Evolutionary conservation across 1,284 basidiomycete genomes (phyloP), one percentile per base, ranked within the genome.

Genomic region (Rhizoctonia solani): DNA sequence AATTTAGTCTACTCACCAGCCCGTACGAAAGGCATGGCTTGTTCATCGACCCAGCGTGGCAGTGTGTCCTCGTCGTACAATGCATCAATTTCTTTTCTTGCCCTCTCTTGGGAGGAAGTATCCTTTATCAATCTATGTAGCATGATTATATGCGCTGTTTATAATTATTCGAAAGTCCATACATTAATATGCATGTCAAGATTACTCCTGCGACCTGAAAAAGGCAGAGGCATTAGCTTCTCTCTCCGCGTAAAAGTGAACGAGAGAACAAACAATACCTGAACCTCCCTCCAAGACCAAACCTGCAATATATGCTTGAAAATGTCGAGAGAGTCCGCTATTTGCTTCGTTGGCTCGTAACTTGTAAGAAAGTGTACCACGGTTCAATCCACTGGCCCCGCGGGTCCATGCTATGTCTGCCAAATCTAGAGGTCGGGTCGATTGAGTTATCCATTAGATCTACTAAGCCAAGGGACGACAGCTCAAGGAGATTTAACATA

Each of bases 401-500:
- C 58, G 58, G 1, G 39, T 30, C 58, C 58, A 61, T 25, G 58
- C 58, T 11, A 61, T 61, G 1, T 61, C 46, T 4, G 58, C 58
- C 47, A 61, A 46, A 39, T 61, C 58, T 61, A 25, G 4, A 27
- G 23, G 6, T 34, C 32, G 11, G 11, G 32, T 34, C 11, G 32
- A 34, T 34, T 4, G 11, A 34, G 32, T 11, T 34, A 4, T 34
- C 4, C 32, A 34, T 34, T 4, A 34, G 32, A 4, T n/a, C n/a
- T n/a, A 44, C 2, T 4, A 39, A 41, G n/a, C 6, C 44, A 19
- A 55, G 21, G 32, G 3, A 25, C 3, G 37, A 11, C 25, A 44
- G 8, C n/a, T 9, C 27, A 23, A 32, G 46, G n/a, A 25, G 21
- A 49, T 3, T 21, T 32, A 4, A 21, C 44, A 16, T 27, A 50